Percentiles rank a stretch among this genome's conserved stretches.
Conservation (phyloP, 306 rosid species). For the Fragaria nilgerrensis region DNA sequence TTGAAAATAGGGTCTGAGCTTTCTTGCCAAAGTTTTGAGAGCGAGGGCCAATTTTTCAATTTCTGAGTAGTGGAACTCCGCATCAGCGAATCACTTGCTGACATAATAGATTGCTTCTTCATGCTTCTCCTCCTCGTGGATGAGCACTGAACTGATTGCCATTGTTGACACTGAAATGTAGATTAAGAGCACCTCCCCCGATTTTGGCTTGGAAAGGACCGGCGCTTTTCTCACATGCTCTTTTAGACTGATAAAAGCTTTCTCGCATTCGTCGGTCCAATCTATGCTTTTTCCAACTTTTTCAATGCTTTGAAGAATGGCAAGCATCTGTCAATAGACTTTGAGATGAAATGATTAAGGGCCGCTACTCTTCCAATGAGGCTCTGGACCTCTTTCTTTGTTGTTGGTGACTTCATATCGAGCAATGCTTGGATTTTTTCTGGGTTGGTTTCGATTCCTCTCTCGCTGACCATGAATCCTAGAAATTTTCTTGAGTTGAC, state of each 20-base stretch:
- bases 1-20: background rate
- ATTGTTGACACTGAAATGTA: background rate
- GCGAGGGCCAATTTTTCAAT: background rate
- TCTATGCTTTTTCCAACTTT: background rate
- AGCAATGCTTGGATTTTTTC: background rate
- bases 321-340: background rate
- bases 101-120: background rate
- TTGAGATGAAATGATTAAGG: background rate
- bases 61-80: no score
- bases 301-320: background rate
- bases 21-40: background rate
- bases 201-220: background rate
- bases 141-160: background rate
- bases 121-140: background rate
- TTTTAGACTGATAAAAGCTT: background rate
- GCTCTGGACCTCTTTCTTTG: background rate
- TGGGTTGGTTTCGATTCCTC: background rate
- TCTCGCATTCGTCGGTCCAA: background rate
- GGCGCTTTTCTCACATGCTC: background rate
- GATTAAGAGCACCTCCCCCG: background rate
- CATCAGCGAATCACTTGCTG: background rate
- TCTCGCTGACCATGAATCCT: background rate
- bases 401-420: background rate
- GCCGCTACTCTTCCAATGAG: background rate
- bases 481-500: background rate